Percentiles rank a stretch among this genome's conserved stretches.
These are phyloP conservation scores for Fusarium caatingaense DNA, from an alignment of 2,329 filamentous ascomycete genomes.

Conservation along the genomic window DNA sequence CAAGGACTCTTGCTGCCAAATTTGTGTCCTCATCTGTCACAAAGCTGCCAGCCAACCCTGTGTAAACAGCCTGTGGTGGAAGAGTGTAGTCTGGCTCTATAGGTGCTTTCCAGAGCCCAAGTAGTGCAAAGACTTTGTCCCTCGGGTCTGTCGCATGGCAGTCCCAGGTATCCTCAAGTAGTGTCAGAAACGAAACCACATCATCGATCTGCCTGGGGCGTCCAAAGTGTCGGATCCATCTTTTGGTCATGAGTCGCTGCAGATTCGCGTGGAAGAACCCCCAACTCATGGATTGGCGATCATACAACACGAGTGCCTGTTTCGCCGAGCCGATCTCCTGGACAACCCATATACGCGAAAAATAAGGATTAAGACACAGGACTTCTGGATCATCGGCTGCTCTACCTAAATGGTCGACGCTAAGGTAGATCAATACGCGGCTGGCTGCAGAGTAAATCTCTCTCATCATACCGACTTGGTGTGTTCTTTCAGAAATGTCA, in stretches of 20 bases:
- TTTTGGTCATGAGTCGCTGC: rapidly evolving
- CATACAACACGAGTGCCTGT: rapidly evolving
- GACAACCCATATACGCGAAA: not conserved
- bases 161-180: not conserved
- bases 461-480: not conserved
- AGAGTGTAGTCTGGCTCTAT: not conserved
- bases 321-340: not conserved
- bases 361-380: not conserved
- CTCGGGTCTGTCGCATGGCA: constrained; percentile 4
- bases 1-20: not conserved
- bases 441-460: not conserved
- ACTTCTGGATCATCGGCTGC: not conserved
- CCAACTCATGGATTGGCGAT: not conserved
- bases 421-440: not conserved
- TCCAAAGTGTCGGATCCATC: not conserved
- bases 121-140: constrained; percentile 3
- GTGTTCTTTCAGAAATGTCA: not conserved
- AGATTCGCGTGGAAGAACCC: not conserved
- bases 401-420: too few relatives aligned
- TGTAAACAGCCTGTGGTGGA: not conserved
- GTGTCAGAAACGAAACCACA: not conserved
- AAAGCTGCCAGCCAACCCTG: not conserved
- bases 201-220: not conserved
- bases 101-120: not conserved
- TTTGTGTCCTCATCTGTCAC: rapidly evolving